A percentile compares a stretch with the other conserved stretches of the same genome.
phyloP scores from a whole-genome alignment of 768 basidiomycete species.

The Amanita molliuscula region DNA sequence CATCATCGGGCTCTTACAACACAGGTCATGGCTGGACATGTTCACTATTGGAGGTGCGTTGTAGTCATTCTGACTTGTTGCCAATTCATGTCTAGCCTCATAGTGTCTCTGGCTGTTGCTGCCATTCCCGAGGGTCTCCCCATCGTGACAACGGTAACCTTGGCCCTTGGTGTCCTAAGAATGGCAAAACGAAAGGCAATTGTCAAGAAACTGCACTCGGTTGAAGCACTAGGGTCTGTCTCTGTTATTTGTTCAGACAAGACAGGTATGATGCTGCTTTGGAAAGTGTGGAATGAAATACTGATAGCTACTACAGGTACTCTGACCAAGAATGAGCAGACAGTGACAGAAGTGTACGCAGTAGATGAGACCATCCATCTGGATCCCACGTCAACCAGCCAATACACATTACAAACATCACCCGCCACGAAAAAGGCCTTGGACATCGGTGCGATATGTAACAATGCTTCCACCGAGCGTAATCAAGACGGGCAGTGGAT shows the following conservation, averaged over 20 bases:
- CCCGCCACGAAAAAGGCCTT: conserved; percentile 66
- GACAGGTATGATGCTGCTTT: conserved; percentile 53
- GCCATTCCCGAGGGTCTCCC: conserved; percentile 96
- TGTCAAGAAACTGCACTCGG: conserved; percentile 93
- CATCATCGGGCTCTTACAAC: conserved; percentile 79
- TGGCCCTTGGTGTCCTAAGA: conserved; percentile 86
- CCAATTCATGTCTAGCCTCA: not conserved
- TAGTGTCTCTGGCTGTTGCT: conserved; percentile 96
- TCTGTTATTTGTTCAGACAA: conserved; percentile 99
- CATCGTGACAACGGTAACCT: conserved; percentile 94
- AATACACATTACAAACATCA: conserved; percentile 31
- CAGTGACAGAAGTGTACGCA: conserved; percentile 79
- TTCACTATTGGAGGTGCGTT: conserved; percentile 92
- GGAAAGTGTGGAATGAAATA: not conserved
- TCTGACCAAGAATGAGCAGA: conserved; percentile 93
- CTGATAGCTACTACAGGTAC: conserved; percentile 46
- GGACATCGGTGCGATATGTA: conserved; percentile 82
- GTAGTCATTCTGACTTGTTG: not conserved
- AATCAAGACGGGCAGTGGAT: conserved; percentile 67
- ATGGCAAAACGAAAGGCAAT: conserved; percentile 96
- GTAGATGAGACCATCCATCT: conserved; percentile 75
- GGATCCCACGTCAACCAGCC: conserved; percentile 37
- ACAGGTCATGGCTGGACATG: conserved; percentile 91
- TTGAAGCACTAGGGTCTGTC: conserved; percentile 88
- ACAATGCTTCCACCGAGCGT: conserved; percentile 60